A percentile compares a stretch with the other conserved stretches of the same genome.
These are phyloP conservation scores for Gynochthodes officinalis DNA, from an alignment of 257 asterid species.

Conservation along the genomic window DNA sequence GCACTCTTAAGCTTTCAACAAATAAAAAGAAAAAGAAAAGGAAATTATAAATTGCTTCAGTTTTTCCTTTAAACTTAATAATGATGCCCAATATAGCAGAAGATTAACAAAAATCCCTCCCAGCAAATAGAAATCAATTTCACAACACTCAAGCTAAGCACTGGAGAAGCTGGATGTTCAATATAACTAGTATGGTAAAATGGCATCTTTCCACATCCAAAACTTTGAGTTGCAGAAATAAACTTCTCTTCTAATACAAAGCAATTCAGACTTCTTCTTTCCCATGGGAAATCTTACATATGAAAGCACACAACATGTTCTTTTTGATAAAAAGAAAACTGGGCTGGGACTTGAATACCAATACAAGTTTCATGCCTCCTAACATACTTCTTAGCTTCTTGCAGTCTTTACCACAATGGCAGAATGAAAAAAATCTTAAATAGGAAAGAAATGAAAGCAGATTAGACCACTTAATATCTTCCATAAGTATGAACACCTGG, in stretches of 20 bases:
- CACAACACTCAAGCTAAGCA: neutral
- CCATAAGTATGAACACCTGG: conserved; percentile 11
- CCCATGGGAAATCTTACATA: neutral
- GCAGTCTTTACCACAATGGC: neutral
- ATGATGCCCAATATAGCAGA: neutral
- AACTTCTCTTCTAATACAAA: neutral
- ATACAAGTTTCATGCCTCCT: neutral
- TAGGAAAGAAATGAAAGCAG: neutral
- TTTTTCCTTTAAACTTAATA: neutral
- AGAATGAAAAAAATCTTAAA: neutral
- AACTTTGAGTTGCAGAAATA: neutral
- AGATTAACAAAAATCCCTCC: neutral
- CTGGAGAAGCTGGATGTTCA: neutral
- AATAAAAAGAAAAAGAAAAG: neutral
- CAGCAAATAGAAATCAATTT: neutral
- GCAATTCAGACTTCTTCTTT: neutral
- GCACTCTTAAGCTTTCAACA: neutral
- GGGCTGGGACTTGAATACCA: neutral
- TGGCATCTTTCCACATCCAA: neutral
- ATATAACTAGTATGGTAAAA: neutral
- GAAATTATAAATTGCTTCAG: neutral
- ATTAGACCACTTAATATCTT: neutral
- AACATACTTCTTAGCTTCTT: neutral
- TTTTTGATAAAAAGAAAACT: neutral
- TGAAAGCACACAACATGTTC: neutral